Evolutionary conservation across 768 basidiomycete genomes (phyloP).

Genomic region (Lanmaoa rubissima): DNA sequence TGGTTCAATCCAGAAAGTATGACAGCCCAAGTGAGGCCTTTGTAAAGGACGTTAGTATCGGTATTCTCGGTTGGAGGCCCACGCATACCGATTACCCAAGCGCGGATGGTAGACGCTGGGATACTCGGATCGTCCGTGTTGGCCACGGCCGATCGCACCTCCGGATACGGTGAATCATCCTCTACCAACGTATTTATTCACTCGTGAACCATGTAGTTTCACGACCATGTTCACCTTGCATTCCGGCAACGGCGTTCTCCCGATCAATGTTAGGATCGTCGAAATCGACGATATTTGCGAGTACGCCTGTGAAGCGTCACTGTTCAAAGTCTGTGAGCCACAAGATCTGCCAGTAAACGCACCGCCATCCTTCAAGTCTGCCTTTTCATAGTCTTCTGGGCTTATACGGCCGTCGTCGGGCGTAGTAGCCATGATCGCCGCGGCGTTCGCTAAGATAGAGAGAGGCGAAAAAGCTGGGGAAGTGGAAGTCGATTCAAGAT

Average conservation of each 20-base stretch:
- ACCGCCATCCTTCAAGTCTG: constrained; percentile 6
- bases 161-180: constrained; percentile 84
- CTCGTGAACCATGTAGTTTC: not conserved
- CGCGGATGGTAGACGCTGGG: constrained; percentile 56
- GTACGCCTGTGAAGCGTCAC: not conserved
- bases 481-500: not conserved
- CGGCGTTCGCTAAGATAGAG: not conserved
- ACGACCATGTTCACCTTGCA: constrained; percentile 14
- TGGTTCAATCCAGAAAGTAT: constrained; percentile 74
- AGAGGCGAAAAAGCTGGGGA: not conserved
- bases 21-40: constrained; percentile 47
- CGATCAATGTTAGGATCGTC: constrained; percentile 39
- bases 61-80: accelerated
- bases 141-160: constrained; percentile 74
- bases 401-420: not conserved
- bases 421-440: constrained; percentile 13
- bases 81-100: constrained; percentile 52
- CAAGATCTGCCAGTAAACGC: not conserved
- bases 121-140: constrained; percentile 69
- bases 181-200: constrained; percentile 31
- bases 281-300: constrained; percentile 21
- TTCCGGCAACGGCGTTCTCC: constrained; percentile 12
- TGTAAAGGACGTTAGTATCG: not conserved
- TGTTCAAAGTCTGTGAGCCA: not conserved
- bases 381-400: constrained; percentile 15